phyloP scores from a whole-genome alignment of 208 protist species.

The Trypanosoma melophagium region DNA sequence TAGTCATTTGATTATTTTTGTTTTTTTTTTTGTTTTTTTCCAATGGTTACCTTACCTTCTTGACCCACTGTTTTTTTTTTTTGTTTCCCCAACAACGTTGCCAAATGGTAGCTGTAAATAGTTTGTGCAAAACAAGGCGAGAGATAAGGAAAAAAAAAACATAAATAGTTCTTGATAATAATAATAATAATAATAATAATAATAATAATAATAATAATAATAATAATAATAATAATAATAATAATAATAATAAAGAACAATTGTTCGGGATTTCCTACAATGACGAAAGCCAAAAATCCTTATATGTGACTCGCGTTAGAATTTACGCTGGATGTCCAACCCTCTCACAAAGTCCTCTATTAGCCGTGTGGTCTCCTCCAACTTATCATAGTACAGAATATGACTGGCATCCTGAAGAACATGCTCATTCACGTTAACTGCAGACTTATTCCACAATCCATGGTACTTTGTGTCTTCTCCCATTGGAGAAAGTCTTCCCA shows the following conservation, averaged over 20 bases:
- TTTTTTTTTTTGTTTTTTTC: constrained; percentile 2
- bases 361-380: constrained; percentile 29
- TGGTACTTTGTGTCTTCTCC: constrained; percentile 26
- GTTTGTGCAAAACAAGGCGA: too few relatives aligned
- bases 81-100: too few relatives aligned
- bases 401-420: constrained; percentile 49
- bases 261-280: too few relatives aligned
- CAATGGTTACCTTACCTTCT: neutral
- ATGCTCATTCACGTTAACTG: constrained; percentile 36
- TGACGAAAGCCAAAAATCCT: too few relatives aligned
- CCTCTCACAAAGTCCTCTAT: constrained; percentile 33
- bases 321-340: constrained; percentile 9
- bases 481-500: constrained; percentile 50
- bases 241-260: too few relatives aligned
- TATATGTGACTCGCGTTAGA: neutral
- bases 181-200: too few relatives aligned
- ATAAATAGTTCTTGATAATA: too few relatives aligned
- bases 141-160: too few relatives aligned
- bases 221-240: too few relatives aligned
- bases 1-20: constrained; percentile 3
- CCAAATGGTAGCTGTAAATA: too few relatives aligned
- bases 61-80: neutral
- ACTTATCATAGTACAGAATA: constrained; percentile 57
- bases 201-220: too few relatives aligned
- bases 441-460: constrained; percentile 37